Conservation (phyloP, 306 rosid species). For the Elaeagnus macrophylla region DNA sequence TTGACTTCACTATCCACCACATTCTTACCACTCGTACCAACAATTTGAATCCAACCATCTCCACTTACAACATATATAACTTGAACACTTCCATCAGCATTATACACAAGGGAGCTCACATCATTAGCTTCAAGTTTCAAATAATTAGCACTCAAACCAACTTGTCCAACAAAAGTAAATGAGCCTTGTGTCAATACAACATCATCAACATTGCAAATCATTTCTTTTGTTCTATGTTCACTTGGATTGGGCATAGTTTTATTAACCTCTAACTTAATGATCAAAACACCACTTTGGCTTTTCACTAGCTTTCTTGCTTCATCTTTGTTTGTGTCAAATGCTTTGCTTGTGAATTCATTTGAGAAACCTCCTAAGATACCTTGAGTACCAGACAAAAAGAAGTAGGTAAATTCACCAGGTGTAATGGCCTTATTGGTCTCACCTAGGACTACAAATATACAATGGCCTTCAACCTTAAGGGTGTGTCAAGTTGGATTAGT, state of each 20-base stretch:
- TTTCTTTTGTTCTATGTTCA: not conserved
- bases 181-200: constrained; percentile 20
- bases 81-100: constrained; percentile 23
- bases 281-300: constrained; percentile 34
- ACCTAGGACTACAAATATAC: constrained; percentile 41
- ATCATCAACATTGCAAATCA: constrained; percentile 35
- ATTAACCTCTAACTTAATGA: constrained; percentile 22
- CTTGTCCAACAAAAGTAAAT: constrained; percentile 36
- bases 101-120: constrained; percentile 29
- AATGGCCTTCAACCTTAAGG: too few relatives aligned
- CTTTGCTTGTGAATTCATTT: constrained; percentile 23
- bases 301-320: constrained; percentile 30
- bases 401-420: constrained; percentile 41
- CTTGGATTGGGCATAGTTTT: constrained; percentile 33
- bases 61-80: constrained; percentile 46
- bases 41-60: constrained; percentile 40
- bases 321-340: constrained; percentile 17
- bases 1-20: constrained; percentile 35
- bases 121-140: constrained; percentile 34
- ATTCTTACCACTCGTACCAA: constrained; percentile 27
- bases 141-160: constrained; percentile 33
- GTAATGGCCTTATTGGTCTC: constrained; percentile 31
- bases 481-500: too few relatives aligned
- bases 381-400: constrained; percentile 33
- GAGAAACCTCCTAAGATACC: constrained; percentile 42